phyloP scores from a whole-genome alignment of 2,329 filamentous ascomycete genomes.

The Sarocladiaceae sp. region DNA sequence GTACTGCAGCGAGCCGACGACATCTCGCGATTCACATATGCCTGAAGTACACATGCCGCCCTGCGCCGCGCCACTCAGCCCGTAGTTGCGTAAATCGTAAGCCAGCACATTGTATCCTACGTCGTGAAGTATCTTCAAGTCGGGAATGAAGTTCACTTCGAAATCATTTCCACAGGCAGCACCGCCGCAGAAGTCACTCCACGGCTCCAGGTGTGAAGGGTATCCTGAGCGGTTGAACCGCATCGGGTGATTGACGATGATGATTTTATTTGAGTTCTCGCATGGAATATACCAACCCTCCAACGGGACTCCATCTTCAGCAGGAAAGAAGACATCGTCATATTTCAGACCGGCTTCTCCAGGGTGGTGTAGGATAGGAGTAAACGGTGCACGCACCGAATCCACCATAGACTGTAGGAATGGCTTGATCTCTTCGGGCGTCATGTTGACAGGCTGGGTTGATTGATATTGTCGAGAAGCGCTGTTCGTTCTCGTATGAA shows the following conservation, averaged over 20 bases:
- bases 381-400: neutral
- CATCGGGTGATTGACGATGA: conserved; percentile 11
- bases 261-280: conserved; percentile 7
- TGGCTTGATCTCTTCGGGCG: neutral
- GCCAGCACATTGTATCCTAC: conserved; percentile 16
- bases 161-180: conserved; percentile 2
- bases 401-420: neutral
- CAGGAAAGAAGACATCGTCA: conserved; percentile 11
- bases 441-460: neutral
- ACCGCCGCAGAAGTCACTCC: conserved; percentile 1
- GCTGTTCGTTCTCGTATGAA: too few species aligned
- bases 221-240: conserved; percentile 11
- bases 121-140: conserved; percentile 13
- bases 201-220: conserved; percentile 7
- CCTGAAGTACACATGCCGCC: conserved; percentile 3
- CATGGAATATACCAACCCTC: conserved; percentile 11
- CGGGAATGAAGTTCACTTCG: conserved; percentile 12
- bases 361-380: conserved; percentile 5
- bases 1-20: conserved; percentile 10
- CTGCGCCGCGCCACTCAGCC: conserved; percentile 5
- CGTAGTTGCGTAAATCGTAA: conserved; percentile 25
- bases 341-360: conserved; percentile 9
- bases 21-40: conserved; percentile 11
- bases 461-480: neutral
- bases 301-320: conserved; percentile 6